Evolutionary conservation across 306 rosid species (phyloP).

Genomic region (Lathyrus tuberosus): DNA sequence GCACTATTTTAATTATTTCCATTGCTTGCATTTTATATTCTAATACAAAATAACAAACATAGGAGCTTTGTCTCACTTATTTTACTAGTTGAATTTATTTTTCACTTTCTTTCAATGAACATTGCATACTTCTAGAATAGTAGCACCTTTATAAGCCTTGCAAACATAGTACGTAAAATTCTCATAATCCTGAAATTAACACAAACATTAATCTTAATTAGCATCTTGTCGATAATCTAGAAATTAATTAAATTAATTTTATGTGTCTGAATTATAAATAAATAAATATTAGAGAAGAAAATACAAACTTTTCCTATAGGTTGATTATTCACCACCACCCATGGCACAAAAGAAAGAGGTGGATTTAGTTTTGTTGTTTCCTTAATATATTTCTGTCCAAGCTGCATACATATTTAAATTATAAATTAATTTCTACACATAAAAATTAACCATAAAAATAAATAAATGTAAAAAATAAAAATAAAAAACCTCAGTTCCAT

Average conservation of each 20-base stretch:
- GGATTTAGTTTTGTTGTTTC: slow-evolving; percentile 53
- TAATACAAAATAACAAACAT: too few relatives aligned
- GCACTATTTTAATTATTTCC: too few relatives aligned
- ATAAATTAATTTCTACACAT: slow-evolving; percentile 6
- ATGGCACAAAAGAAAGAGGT: slow-evolving; percentile 52
- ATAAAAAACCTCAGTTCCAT: slow-evolving; percentile 54
- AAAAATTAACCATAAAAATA: not conserved
- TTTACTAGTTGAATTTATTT: not conserved
- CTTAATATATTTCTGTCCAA: slow-evolving; percentile 44
- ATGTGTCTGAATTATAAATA: not conserved
- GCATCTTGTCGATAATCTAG: slow-evolving; percentile 15
- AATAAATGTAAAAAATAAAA: slow-evolving; percentile 33
- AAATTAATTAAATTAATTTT: slow-evolving; percentile 4
- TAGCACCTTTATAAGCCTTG: slow-evolving; percentile 45
- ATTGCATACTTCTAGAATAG: slow-evolving; percentile 32
- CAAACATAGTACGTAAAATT: slow-evolving; percentile 46
- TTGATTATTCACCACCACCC: slow-evolving; percentile 65
- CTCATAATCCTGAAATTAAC: slow-evolving; percentile 48
- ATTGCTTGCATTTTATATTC: too few relatives aligned
- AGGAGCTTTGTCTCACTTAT: too few relatives aligned
- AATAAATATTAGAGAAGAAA: not conserved
- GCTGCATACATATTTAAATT: slow-evolving; percentile 46
- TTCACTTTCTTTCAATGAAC: not conserved
- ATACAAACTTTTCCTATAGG: slow-evolving; percentile 53
- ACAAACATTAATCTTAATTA: slow-evolving; percentile 3